Conservation (phyloP, 306 rosid genomes). For the Lathyrus oleraceus region DNA sequence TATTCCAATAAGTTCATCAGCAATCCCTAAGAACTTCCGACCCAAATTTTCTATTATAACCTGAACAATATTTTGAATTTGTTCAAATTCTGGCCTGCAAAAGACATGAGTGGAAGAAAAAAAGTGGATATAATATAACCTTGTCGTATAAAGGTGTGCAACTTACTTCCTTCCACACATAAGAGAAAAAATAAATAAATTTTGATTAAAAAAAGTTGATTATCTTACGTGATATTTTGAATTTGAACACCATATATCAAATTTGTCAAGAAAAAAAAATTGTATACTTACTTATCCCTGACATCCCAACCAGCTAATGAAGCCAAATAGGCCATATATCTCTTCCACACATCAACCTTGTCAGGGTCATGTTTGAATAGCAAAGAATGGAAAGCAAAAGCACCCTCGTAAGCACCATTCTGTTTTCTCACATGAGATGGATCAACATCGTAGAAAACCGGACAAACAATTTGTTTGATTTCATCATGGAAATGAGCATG, state of each 20-base stretch:
- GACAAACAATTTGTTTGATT: neutral
- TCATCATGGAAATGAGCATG: neutral
- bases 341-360: slow-evolving; percentile 1
- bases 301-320: neutral
- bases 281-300: neutral
- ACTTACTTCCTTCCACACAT: too few species aligned
- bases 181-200: too few species aligned
- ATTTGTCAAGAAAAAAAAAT: too few species aligned
- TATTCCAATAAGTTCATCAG: neutral
- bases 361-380: neutral
- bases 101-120: too few species aligned
- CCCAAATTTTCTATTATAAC: neutral
- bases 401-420: neutral
- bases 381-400: neutral
- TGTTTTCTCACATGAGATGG: neutral
- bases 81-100: neutral
- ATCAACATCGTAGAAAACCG: slow-evolving; percentile 1
- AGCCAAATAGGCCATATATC: neutral
- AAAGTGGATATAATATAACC: too few species aligned
- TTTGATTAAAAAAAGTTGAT: too few species aligned
- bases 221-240: too few species aligned
- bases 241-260: too few species aligned
- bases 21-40: neutral
- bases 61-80: neutral
- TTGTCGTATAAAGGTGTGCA: too few species aligned